Base-by-base conservation (phyloP, 768 basidiomycete species). In the Pisolithus orientalis region DNA sequence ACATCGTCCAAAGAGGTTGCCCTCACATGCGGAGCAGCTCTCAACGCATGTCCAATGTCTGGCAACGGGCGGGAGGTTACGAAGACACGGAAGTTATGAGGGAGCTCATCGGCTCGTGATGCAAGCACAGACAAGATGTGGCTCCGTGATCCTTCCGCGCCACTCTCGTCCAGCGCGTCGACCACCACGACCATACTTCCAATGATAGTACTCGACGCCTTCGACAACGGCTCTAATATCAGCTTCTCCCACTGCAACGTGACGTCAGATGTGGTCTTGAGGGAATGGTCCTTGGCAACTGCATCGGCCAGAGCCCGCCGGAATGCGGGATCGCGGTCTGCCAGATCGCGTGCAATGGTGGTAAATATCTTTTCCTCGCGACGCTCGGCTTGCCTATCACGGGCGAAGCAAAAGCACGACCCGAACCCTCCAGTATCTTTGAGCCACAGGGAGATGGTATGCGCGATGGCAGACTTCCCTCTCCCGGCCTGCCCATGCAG, bases 91-190 rank as follows among this genome's bases (percentile, higher is more conserved):
- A 74, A 76, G 31, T 72, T 65, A 28, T 72, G 55, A 0, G 75
- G 72, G 29, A 76, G 67, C 39, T 74, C 69, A 0, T 72, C 67
- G 0, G 68, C 63, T 39, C 75, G 74, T 52, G 67, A 73, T 3
- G 72, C 67, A 5, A 74, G 67, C n/a, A 53, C 32, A 10, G 21
- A 7, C 17, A 68, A 56, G 42, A 67, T 52, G 7, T n/a, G 39
- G 16, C 43, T 44, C 13, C 57, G 57, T 40, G 45, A 14, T 6
- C 25, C 39, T 11, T 50, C 40, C 25, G 53, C 38, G 13, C 50
- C 50, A 49, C 55, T 56, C 43, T 55, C 61, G 34, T 62, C 58
- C n/a, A 65, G 40, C 6, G 53, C 66, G 31, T 68, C 67, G 34
- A 66, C 60, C 45, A 67, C 49, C 27, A 64, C 49, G 16, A 65